Evolutionary conservation across 257 asterid genomes (phyloP).

Genomic region (Echium plantagineum): DNA sequence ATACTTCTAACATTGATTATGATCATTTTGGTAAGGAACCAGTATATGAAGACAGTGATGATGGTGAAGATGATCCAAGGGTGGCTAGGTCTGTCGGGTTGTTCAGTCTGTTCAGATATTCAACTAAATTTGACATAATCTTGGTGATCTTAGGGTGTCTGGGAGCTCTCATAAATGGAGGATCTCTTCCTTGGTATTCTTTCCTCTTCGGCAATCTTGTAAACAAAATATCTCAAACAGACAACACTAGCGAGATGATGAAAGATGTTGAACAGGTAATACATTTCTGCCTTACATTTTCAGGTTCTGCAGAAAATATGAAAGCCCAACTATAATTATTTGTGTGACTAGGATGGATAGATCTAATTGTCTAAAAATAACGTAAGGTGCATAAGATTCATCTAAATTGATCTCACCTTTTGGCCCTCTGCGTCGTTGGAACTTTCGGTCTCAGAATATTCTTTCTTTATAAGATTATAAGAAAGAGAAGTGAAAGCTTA

Average conservation of each 20-base stretch:
- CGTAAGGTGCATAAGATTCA: too few relatives aligned
- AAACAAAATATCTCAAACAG: constrained; percentile 39
- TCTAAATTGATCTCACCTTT: too few relatives aligned
- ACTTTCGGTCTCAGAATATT: too few relatives aligned
- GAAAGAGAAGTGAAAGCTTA: too few relatives aligned
- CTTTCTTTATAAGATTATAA: too few relatives aligned
- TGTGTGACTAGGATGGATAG: too few relatives aligned
- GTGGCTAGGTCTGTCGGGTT: constrained; percentile 38
- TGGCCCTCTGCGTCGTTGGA: too few relatives aligned
- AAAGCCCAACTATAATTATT: too few relatives aligned
- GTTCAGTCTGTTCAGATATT: constrained; percentile 54
- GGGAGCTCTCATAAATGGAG: constrained; percentile 79
- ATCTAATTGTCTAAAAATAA: too few relatives aligned
- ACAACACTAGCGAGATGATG: constrained; percentile 45
- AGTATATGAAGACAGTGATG: constrained; percentile 29
- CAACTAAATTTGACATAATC: constrained; percentile 49
- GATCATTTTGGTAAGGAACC: constrained; percentile 12
- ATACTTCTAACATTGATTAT: constrained; percentile 10
- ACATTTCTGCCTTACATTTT: too few relatives aligned
- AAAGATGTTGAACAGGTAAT: constrained; percentile 54
- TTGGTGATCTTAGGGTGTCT: constrained; percentile 58
- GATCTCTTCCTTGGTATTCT: constrained; percentile 89
- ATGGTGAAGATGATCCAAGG: constrained; percentile 29
- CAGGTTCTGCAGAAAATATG: too few relatives aligned
- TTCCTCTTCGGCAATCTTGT: constrained; percentile 59